Evolutionary conservation across 768 basidiomycete species (phyloP), one percentile per base, ranked within the genome.

Genomic region (Melanogaster broomeanus): DNA sequence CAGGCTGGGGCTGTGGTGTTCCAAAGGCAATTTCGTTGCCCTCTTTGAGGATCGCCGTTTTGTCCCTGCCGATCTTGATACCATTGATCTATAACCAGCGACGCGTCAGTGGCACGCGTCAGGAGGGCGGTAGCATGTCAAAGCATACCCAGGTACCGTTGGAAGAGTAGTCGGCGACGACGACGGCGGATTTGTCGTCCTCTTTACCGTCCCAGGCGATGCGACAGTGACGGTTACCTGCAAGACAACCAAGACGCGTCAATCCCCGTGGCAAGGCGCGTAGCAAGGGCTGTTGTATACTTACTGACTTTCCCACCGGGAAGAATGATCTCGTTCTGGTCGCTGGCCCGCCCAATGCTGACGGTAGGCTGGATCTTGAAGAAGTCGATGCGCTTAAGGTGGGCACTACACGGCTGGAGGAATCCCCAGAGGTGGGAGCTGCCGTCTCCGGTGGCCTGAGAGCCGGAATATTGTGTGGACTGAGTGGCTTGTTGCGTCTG

Each of bases 21-120:
- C 95, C 95, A 58, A 98, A 88, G 8, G 89, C 85, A 59, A 98
- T 80, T 68, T 94, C 92, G 63, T 90, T 90, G 7, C 94, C 93
- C 30, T 78, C 72, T 50, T 70, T 71, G 53, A 83, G 72, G 39
- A 79, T 63, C 21, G 72, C 70, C 19, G 74, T 65, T 35, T 67
- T 66, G 37, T 67, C 71, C 45, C 55, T 72, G 44, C 70, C 74
- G 52, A 83, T 66, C 61, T 62, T 69, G 33, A 61, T 57, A 33
- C 72, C 72, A 46, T 77, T 81, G 53, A 77, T 73, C 68, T 70
- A 18, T 49, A 24, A 33, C 28, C 5, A 44, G 16, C 30, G 47
- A 49, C 21, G 21, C 18, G 37, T 59, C 22, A 60, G 44, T 53
- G 54, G 19, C 37, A 40, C 44, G 53, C 35, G 51, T 47, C 35